Evolutionary conservation across 257 asterid genomes (phyloP).

Genomic region (Salvia miltiorrhiza): DNA sequence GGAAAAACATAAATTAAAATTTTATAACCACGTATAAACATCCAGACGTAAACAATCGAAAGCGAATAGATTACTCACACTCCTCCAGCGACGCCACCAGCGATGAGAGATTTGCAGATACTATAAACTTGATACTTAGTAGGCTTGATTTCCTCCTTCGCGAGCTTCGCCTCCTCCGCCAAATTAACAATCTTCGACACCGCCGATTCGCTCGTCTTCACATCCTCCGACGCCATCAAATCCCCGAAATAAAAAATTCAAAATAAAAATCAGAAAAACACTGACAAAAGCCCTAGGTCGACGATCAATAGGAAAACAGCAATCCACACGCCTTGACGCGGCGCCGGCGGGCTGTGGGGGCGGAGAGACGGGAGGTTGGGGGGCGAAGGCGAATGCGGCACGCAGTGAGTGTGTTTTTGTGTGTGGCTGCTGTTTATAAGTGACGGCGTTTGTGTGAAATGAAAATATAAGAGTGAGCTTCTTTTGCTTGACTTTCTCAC

Average conservation of each 20-base stretch:
- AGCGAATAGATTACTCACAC: slow-evolving; percentile 48
- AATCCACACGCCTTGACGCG: slow-evolving; percentile 7
- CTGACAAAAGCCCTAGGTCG: slow-evolving; percentile 11
- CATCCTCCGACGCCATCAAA: slow-evolving; percentile 95
- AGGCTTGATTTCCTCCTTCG: slow-evolving; percentile 80
- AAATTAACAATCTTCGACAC: slow-evolving; percentile 87
- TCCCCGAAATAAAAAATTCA: slow-evolving; percentile 11
- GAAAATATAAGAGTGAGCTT: neutral
- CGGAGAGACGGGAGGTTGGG: slow-evolving; percentile 23
- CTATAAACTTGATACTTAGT: slow-evolving; percentile 56
- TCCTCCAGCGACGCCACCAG: slow-evolving; percentile 98
- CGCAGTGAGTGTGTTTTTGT: slow-evolving; percentile 28
- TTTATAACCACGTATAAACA: slow-evolving; percentile 1
- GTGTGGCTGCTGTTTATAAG: too few species aligned
- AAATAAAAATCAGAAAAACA: neutral
- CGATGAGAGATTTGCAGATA: slow-evolving; percentile 83
- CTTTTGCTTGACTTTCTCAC: slow-evolving; percentile 13
- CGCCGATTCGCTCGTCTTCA: slow-evolving; percentile 81
- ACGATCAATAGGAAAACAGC: slow-evolving; percentile 17
- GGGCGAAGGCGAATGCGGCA: too few species aligned
- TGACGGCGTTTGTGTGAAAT: slow-evolving; percentile 32
- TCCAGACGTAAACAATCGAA: slow-evolving; percentile 3
- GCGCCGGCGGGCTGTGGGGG: too few species aligned
- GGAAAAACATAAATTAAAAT: neutral
- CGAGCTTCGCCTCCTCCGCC: slow-evolving; percentile 96